These are phyloP conservation scores for Annulohypoxylon bovei DNA, from an alignment of 495 filamentous ascomycete species.

Conservation along the genomic window DNA sequence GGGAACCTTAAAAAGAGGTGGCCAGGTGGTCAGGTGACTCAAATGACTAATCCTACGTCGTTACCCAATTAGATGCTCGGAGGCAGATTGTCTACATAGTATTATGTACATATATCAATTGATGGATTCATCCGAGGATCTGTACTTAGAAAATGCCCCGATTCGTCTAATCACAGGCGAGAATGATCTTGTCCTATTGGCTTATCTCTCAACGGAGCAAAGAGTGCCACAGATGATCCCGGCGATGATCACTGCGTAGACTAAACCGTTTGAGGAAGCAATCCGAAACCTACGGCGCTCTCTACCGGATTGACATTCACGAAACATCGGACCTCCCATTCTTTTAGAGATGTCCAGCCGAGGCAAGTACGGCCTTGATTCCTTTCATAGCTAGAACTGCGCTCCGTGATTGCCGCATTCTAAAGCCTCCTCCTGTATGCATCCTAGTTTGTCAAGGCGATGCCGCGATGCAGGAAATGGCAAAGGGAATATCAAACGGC, in stretches of 20 bases:
- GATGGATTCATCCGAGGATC: not conserved
- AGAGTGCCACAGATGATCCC: conserved; percentile 13
- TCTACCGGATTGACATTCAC: conserved; percentile 37
- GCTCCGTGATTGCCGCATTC: conserved; percentile 27
- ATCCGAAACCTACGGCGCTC: conserved; percentile 39
- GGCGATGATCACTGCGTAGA: conserved; percentile 22
- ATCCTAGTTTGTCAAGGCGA: conserved; percentile 20
- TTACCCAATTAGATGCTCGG: conserved; percentile 12
- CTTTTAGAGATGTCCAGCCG: conserved; percentile 59
- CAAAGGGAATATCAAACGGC: conserved; percentile 34
- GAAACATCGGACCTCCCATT: conserved; percentile 50
- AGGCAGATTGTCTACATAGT: not conserved
- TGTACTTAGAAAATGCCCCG: conserved; percentile 32
- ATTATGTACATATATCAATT: no score
- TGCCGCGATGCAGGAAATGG: conserved; percentile 35
- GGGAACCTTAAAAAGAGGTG: no score
- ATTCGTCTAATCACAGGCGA: conserved; percentile 30
- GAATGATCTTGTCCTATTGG: conserved; percentile 25
- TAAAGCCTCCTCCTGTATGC: conserved; percentile 31
- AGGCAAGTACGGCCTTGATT: conserved; percentile 44
- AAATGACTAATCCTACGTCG: conserved; percentile 22
- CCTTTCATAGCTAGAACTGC: conserved; percentile 44
- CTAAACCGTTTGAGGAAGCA: conserved; percentile 29
- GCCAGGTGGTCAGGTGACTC: conserved; percentile 21
- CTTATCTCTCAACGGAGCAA: conserved; percentile 28